Evolutionary conservation across 768 basidiomycete genomes (phyloP).

Genomic region (Chlorophyllum brunneum): DNA sequence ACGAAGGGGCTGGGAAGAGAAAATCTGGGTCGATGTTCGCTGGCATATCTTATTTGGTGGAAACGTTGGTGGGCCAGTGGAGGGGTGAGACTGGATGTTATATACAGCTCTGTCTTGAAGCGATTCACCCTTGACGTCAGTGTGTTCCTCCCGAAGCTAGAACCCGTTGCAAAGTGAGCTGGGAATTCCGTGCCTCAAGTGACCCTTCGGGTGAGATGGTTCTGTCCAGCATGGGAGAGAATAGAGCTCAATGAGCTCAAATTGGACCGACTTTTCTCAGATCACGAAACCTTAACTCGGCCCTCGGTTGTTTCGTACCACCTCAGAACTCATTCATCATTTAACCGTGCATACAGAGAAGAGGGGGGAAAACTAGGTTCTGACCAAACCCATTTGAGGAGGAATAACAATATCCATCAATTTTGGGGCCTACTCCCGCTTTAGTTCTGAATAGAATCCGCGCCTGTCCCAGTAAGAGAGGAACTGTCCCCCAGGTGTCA

Average conservation of each 20-base stretch:
- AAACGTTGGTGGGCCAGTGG: no score
- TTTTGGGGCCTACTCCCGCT: no score
- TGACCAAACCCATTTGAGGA: no score
- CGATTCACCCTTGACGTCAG: conserved; percentile 1
- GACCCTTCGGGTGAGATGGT: not conserved
- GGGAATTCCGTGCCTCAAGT: not conserved
- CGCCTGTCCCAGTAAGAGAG: conserved; percentile 2
- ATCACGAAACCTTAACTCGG: no score
- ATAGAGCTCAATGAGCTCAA: no score
- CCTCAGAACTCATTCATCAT: not conserved
- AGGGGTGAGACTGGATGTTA: not conserved
- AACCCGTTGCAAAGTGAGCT: not conserved
- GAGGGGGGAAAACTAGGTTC: no score
- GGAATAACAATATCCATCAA: no score
- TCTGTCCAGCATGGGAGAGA: not conserved
- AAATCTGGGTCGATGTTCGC: conserved; percentile 6
- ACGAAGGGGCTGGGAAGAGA: conserved; percentile 31
- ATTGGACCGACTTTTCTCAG: no score
- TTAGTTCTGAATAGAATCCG: not conserved
- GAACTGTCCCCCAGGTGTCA: not conserved
- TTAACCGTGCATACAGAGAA: not conserved
- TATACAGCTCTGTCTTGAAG: not conserved
- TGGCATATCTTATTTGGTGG: no score
- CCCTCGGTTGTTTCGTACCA: no score
- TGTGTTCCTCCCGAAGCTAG: not conserved